A percentile compares a stretch with the other conserved stretches of the same genome.
phyloP scores from a whole-genome alignment of 805 yeast genomes.

The Priceomyces fermenticarens region DNA sequence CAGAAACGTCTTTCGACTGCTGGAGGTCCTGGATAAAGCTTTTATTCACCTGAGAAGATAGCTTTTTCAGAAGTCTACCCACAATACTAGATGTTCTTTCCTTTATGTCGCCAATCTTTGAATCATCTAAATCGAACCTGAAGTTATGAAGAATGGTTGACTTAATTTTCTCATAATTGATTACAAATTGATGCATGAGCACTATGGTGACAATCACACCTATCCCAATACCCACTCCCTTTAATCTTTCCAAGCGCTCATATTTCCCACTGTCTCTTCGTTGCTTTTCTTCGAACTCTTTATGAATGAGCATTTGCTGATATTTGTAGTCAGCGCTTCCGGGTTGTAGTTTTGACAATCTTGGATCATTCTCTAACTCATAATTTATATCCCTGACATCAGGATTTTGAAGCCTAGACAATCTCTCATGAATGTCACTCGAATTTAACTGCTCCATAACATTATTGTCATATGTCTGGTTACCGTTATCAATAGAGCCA shows the following conservation, averaged over 20 bases:
- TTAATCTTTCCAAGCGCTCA: constrained; percentile 42
- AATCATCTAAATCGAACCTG: constrained; percentile 35
- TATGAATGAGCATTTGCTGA: constrained; percentile 23
- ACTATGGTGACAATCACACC: constrained; percentile 35
- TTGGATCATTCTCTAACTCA: constrained; percentile 29
- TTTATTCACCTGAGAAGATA: constrained; percentile 21
- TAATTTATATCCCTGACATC: constrained; percentile 17
- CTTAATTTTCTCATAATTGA: constrained; percentile 42
- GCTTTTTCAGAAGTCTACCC: constrained; percentile 22
- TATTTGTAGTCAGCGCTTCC: constrained; percentile 39
- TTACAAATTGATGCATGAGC: constrained; percentile 38
- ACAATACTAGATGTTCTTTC: constrained; percentile 27
- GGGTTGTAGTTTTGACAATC: constrained; percentile 21
- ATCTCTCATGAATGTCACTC: constrained; percentile 5
- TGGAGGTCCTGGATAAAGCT: constrained; percentile 16
- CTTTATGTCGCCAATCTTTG: constrained; percentile 30
- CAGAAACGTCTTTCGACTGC: constrained; percentile 24
- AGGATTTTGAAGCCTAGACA: constrained; percentile 12
- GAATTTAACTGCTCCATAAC: constrained; percentile 3
- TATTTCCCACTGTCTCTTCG: constrained; percentile 24
- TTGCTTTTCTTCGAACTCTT: constrained; percentile 23
- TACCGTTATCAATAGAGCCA: constrained; percentile 5
- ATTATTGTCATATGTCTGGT: constrained; percentile 9
- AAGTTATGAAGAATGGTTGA: constrained; percentile 28
- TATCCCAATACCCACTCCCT: constrained; percentile 44